These are phyloP conservation scores for Deuterostichococcus epilithicus DNA, from an alignment of 139 green algal genomes.

Conservation along the genomic window DNA sequence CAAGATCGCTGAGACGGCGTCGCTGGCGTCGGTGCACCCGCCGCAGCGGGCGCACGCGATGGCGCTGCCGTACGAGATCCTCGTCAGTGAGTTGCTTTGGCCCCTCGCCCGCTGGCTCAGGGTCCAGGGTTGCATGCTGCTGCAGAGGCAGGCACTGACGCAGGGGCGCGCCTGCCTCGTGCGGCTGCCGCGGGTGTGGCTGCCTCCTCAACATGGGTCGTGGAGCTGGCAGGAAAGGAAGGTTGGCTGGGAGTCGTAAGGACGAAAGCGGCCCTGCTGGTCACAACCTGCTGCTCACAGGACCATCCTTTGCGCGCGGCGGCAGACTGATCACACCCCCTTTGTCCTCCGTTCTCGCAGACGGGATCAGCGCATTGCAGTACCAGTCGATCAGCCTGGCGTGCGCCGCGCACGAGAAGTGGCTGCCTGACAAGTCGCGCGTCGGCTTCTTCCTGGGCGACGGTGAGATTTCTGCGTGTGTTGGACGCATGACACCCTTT, in stretches of 20 bases:
- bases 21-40: slow-evolving; percentile 18
- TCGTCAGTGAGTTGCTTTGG: slow-evolving; percentile 29
- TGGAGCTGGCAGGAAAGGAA: neutral
- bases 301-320: neutral
- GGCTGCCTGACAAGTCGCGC: slow-evolving; percentile 35
- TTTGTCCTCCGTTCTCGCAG: neutral
- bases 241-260: neutral
- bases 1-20: slow-evolving; percentile 27
- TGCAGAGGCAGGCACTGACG: neutral
- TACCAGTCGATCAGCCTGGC: slow-evolving; percentile 39
- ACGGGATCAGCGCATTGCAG: slow-evolving; percentile 40
- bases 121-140: neutral
- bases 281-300: neutral
- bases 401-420: slow-evolving; percentile 37
- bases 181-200: neutral
- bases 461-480: slow-evolving; percentile 20
- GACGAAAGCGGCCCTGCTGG: no score
- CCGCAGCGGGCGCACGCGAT: slow-evolving; percentile 20
- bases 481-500: neutral
- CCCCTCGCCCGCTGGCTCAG: neutral
- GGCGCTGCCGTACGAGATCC: slow-evolving; percentile 22
- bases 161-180: neutral
- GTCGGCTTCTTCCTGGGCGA: slow-evolving; percentile 73
- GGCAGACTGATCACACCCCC: neutral
- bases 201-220: neutral